These are phyloP conservation scores for Heterobasidion occidentale DNA, from an alignment of 1,284 basidiomycete genomes.

Conservation along the genomic window DNA sequence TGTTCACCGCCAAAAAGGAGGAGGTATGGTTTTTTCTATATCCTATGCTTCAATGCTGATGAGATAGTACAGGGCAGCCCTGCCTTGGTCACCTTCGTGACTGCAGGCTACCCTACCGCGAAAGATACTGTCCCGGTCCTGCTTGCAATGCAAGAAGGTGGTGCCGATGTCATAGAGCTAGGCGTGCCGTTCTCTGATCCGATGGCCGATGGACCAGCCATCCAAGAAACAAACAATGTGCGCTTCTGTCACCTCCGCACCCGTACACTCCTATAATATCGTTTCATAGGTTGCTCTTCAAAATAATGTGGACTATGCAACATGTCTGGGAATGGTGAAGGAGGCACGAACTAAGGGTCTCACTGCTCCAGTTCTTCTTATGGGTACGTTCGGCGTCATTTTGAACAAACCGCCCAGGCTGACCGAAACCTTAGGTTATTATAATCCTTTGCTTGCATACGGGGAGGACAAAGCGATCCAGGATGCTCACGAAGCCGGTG, in stretches of 20 bases:
- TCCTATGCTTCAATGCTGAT: not conserved
- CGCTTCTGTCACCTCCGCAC: conserved; percentile 20
- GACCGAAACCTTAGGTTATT: conserved; percentile 65
- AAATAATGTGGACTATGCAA: conserved; percentile 71
- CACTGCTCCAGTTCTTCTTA: conserved; percentile 82
- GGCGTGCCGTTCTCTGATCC: conserved; percentile 97
- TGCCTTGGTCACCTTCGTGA: conserved; percentile 84
- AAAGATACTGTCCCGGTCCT: conserved; percentile 83
- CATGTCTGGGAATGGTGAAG: conserved; percentile 69
- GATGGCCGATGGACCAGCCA: conserved; percentile 88
- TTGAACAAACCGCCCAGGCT: not conserved
- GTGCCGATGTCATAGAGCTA: conserved; percentile 93
- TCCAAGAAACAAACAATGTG: conserved; percentile 90
- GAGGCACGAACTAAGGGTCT: conserved; percentile 81
- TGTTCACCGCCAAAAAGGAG: conserved; percentile 67
- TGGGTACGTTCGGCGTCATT: conserved; percentile 55
- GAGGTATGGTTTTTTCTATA: conserved; percentile 35
- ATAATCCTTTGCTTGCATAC: conserved; percentile 93
- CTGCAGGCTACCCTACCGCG: conserved; percentile 79
- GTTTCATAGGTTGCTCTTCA: conserved; percentile 69
- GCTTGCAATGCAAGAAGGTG: conserved; percentile 88
- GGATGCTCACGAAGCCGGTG: conserved; percentile 84
- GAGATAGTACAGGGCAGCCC: conserved; percentile 45
- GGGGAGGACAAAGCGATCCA: conserved; percentile 91
- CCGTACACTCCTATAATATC: conserved; percentile 3